Evolutionary conservation across 2,329 filamentous ascomycete species (phyloP).

Genomic region (Phyllosticta citrichinensis): DNA sequence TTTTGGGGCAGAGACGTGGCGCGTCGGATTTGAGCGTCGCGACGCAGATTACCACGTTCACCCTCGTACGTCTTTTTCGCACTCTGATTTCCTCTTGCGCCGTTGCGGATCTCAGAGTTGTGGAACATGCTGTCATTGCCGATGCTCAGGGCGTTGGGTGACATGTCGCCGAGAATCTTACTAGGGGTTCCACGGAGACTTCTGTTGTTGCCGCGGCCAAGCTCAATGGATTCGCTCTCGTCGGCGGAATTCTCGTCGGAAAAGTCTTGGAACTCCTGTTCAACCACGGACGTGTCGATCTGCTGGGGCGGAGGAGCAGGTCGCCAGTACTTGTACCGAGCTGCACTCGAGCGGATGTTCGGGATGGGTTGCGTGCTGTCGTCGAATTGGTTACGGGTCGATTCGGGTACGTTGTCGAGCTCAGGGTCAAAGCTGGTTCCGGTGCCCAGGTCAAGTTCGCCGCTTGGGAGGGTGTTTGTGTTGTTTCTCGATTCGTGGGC

Average conservation of each 20-base stretch:
- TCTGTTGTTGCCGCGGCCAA: conserved; percentile 42
- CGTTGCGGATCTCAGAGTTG: conserved; percentile 31
- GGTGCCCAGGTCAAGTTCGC: conserved; percentile 17
- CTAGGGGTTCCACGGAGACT: conserved; percentile 26
- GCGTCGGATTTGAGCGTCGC: conserved; percentile 36
- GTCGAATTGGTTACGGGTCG: conserved; percentile 26
- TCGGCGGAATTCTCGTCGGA: conserved; percentile 32
- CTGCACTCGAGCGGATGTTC: conserved; percentile 28
- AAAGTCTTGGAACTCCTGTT: conserved; percentile 31
- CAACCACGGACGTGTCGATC: conserved; percentile 29
- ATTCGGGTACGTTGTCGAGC: conserved; percentile 24
- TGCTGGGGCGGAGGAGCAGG: conserved; percentile 24
- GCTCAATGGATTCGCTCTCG: conserved; percentile 45
- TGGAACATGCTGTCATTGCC: conserved; percentile 41
- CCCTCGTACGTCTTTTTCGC: neutral
- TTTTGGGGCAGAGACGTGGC: conserved; percentile 29
- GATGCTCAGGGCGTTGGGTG: conserved; percentile 40
- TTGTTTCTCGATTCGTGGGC: conserved; percentile 21
- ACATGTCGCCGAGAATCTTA: conserved; percentile 36
- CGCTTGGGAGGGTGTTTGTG: conserved; percentile 17
- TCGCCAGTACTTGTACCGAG: conserved; percentile 29
- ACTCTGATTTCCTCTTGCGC: neutral
- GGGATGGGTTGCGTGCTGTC: conserved; percentile 23
- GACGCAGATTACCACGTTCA: conserved; percentile 30
- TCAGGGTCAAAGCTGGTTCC: conserved; percentile 18